phyloP scores from a whole-genome alignment of 202 grass and related monocot species.

The Miscanthus sacchariflorus region DNA sequence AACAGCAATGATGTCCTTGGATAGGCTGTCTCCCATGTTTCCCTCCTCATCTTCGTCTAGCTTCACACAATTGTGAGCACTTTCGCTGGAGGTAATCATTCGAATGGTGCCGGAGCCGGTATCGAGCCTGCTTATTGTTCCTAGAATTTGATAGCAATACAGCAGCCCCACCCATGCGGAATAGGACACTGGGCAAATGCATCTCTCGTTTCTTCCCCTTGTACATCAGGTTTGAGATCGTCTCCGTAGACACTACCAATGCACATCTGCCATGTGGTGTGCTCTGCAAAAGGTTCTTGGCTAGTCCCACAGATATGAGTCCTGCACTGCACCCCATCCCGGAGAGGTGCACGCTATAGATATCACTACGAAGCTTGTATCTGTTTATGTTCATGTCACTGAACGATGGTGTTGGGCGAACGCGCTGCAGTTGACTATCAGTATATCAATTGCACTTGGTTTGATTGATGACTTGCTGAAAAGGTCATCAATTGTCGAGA shows the following conservation, averaged over 20 bases:
- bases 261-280: not conserved
- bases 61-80: constrained; percentile 35
- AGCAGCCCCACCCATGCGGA: not conserved
- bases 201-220: not conserved
- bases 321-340: constrained; percentile 19
- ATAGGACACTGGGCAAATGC: not conserved
- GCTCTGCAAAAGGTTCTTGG: not conserved
- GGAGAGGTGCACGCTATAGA: not conserved
- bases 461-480: constrained; percentile 29
- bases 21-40: constrained; percentile 31
- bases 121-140: constrained; percentile 25
- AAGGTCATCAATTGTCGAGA: constrained; percentile 38
- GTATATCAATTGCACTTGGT: not conserved
- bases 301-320: not conserved
- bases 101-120: constrained; percentile 42
- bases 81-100: constrained; percentile 26
- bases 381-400: constrained; percentile 18
- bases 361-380: constrained; percentile 21
- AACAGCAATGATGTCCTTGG: constrained; percentile 51
- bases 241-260: constrained; percentile 1
- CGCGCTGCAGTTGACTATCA: not conserved
- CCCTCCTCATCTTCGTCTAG: constrained; percentile 14
- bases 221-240: not conserved
- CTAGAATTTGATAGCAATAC: not conserved
- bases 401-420: constrained; percentile 14